Evolutionary conservation across 257 asterid species (phyloP).

Genomic region (Handroanthus guayacan): DNA sequence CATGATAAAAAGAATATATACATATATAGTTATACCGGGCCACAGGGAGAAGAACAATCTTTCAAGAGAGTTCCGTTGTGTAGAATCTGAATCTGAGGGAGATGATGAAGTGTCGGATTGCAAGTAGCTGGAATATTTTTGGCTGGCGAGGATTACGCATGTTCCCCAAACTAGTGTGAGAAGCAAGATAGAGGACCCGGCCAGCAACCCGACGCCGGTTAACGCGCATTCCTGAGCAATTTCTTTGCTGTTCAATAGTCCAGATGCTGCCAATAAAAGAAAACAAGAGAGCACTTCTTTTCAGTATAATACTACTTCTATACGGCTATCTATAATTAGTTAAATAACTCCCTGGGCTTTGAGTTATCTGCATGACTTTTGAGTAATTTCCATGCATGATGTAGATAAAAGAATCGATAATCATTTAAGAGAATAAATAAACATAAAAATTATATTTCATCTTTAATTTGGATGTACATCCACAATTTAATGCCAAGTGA

Average conservation of each 20-base stretch:
- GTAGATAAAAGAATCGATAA: no score
- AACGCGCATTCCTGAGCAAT: conserved; percentile 50
- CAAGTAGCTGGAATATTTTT: conserved; percentile 15
- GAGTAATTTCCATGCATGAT: no score
- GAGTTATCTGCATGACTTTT: no score
- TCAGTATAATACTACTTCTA: no score
- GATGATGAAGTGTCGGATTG: neutral
- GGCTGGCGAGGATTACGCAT: conserved; percentile 49
- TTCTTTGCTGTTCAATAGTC: conserved; percentile 50
- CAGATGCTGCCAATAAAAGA: conserved; percentile 47
- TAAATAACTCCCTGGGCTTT: no score
- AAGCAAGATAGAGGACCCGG: conserved; percentile 64
- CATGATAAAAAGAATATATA: neutral
- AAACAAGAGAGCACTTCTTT: neutral
- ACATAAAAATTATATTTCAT: no score
- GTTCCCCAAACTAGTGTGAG: conserved; percentile 63
- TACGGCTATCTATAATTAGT: no score
- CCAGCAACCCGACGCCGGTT: conserved; percentile 65
- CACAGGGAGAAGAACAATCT: conserved; percentile 40
- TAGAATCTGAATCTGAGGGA: conserved; percentile 24
- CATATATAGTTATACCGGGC: conserved; percentile 47
- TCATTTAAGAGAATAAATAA: no score
- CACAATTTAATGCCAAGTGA: no score
- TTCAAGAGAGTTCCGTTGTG: conserved; percentile 32
- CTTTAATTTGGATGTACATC: no score